phyloP scores from a whole-genome alignment of 75 land plant genomes.

The Pinus taeda region DNA sequence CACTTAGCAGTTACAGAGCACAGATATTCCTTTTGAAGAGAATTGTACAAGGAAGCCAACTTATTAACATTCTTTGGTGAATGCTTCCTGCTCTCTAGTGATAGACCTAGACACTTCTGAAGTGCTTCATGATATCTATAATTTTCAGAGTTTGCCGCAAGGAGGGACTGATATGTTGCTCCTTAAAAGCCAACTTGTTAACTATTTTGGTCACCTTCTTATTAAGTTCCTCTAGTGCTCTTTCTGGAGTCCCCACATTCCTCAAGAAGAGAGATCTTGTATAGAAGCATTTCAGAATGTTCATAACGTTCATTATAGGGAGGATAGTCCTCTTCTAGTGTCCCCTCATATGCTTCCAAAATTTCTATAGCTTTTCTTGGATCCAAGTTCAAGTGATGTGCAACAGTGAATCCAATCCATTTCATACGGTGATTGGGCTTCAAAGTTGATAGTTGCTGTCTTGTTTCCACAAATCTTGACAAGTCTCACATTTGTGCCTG shows the following conservation, averaged over 20 bases:
- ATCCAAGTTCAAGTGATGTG: constrained; percentile 76
- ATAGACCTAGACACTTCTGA: too few species aligned
- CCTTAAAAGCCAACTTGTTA: constrained; percentile 6
- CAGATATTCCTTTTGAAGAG: too few species aligned
- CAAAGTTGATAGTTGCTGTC: constrained; percentile 75
- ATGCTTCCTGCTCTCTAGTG: too few species aligned
- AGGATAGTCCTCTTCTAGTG: constrained; percentile 91
- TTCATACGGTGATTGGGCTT: constrained; percentile 97
- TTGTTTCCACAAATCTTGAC: constrained; percentile 92
- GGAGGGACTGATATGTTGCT: constrained; percentile 4
- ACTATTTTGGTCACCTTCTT: constrained; percentile 82
- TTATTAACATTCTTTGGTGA: too few species aligned
- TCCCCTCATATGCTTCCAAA: constrained; percentile 90
- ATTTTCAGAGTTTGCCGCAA: too few species aligned
- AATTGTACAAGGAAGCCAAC: too few species aligned
- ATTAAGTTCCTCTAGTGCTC: constrained; percentile 76
- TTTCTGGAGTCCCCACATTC: constrained; percentile 67
- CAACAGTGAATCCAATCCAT: constrained; percentile 94
- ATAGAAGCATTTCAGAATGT: constrained; percentile 68
- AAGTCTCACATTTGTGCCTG: constrained; percentile 98
- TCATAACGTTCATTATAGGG: constrained; percentile 89
- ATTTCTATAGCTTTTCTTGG: constrained; percentile 52
- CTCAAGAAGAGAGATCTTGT: constrained; percentile 78
- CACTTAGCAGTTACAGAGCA: too few species aligned
- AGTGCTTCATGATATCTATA: too few species aligned